Evolutionary conservation across 1,284 basidiomycete species (phyloP), one percentile per base, ranked within the genome.

Genomic region (Puccinia triticina): DNA sequence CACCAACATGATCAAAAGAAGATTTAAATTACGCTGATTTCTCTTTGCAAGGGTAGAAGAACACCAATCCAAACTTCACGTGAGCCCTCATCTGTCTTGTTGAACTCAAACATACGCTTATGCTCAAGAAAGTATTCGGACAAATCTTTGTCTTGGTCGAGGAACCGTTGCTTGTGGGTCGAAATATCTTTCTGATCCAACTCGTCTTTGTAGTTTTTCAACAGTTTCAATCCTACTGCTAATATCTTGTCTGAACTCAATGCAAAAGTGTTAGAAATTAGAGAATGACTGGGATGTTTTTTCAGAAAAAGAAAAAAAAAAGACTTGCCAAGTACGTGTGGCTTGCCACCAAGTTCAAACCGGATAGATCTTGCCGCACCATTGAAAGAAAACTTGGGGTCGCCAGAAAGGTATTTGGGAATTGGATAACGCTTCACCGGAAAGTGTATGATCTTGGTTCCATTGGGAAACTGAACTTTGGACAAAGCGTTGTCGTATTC

Each of bases 61-160:
- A 73, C 48, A 55, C 71, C 71, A 32, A 73, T 73, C 71, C 71
- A 73, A 53, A 73, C 18, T 14, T 73, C 46, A 23, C 43, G 5
- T 2, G 26, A 29, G 29, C 71, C 48, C 26, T 53, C 5, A 7
- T 48, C 48, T 18, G 11, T 73, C 32, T 34, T 73, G 21, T 55
- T 53, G 48, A 53, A 53, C 37, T 73, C 71, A 73, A 32, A 55
- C 23, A 48, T 8, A 46, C 29, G 46, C 32, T 73, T 73, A 7
- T 55, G 26, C 11, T 55, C 71, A 7, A 34, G 8, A 53, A 55
- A 73, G 32, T 29, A 50, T 50, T 55, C 26, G 16, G 43, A 34
- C 29, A 73, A 34, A 55, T 73, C 71, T 21, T 55, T 21, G 34
- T 73, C 71, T 50, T 48, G 71, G 55, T 50, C 40, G 16, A 4